phyloP scores from a whole-genome alignment of 805 yeast genomes.

The Candida caryicola region DNA sequence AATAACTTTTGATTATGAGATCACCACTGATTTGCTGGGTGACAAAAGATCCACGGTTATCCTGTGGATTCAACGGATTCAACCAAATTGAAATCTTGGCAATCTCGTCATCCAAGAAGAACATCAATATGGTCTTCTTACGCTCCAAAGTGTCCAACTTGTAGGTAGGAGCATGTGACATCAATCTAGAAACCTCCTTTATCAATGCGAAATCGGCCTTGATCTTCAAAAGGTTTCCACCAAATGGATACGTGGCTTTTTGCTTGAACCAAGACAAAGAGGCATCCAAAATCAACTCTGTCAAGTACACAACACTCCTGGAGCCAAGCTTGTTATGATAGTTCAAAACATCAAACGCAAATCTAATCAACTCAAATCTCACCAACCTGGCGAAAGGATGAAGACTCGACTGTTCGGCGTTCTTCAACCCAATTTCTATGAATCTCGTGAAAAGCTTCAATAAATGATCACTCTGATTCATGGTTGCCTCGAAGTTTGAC shows the following conservation, averaged over 20 bases:
- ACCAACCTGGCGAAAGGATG: constrained; percentile 80
- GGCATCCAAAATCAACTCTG: constrained; percentile 57
- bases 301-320: constrained; percentile 44
- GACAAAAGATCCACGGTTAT: constrained; percentile 37
- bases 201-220: constrained; percentile 66
- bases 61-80: constrained; percentile 51
- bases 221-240: constrained; percentile 71
- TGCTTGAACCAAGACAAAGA: constrained; percentile 76
- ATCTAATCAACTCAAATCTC: constrained; percentile 69
- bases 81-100: constrained; percentile 75
- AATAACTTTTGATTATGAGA: constrained; percentile 56
- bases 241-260: constrained; percentile 71
- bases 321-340: constrained; percentile 53
- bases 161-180: constrained; percentile 21
- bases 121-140: constrained; percentile 54
- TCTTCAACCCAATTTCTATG: constrained; percentile 52
- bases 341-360: constrained; percentile 62
- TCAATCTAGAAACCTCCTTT: constrained; percentile 45
- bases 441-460: constrained; percentile 66
- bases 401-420: constrained; percentile 57
- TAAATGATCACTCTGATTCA: constrained; percentile 67
- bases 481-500: constrained; percentile 77
- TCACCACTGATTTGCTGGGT: constrained; percentile 33
- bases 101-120: constrained; percentile 75
- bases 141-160: constrained; percentile 31